Evolutionary conservation across 2,329 filamentous ascomycete species (phyloP).

Genomic region (Basipetospora chlamydospora): DNA sequence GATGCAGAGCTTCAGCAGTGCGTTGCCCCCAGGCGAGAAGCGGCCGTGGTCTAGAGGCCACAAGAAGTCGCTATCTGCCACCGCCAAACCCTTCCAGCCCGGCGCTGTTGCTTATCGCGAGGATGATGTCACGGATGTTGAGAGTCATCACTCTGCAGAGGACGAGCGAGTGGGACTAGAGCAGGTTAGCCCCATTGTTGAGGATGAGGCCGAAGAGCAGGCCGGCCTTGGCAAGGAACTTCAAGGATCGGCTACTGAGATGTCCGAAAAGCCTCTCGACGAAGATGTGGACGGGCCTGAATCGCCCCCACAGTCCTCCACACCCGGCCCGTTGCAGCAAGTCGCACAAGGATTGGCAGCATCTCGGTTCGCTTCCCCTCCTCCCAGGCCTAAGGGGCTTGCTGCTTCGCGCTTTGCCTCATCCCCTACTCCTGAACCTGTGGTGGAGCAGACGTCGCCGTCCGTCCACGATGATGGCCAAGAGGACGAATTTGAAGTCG

Average conservation of each 20-base stretch:
- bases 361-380: constrained; percentile 10
- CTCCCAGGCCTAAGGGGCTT: constrained; percentile 22
- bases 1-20: constrained; percentile 34
- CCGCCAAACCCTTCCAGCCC: constrained; percentile 54
- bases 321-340: constrained; percentile 10
- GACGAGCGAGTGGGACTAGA: background rate
- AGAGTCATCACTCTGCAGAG: background rate
- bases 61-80: constrained; percentile 51
- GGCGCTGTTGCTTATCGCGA: constrained; percentile 13
- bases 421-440: constrained; percentile 13
- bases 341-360: constrained; percentile 6
- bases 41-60: constrained; percentile 16
- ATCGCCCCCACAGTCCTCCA: constrained; percentile 7
- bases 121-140: background rate
- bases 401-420: constrained; percentile 34
- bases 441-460: constrained; percentile 1
- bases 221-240: background rate
- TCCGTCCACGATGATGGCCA: constrained; percentile 2
- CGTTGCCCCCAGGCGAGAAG: constrained; percentile 33
- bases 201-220: background rate
- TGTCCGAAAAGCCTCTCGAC: constrained; percentile 4
- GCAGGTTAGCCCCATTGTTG: background rate
- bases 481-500: constrained; percentile 12
- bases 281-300: constrained; percentile 9
- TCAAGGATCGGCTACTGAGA: constrained; percentile 3